Conservation (phyloP, 129 eudicot genomes). For the Escallonia rubra region DNA sequence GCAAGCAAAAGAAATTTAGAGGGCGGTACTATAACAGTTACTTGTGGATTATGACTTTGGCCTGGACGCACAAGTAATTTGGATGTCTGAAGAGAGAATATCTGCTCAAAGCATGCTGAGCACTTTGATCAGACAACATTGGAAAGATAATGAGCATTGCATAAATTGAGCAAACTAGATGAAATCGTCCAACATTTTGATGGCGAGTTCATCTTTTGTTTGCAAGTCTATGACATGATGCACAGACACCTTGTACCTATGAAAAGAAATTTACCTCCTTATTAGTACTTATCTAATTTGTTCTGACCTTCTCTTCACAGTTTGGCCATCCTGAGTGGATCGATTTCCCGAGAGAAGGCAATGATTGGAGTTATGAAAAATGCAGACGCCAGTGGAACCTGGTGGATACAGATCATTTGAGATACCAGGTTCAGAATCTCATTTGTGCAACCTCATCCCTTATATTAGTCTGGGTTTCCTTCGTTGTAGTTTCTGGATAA, state of each 20-base stretch:
- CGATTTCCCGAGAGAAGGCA: conserved; percentile 96
- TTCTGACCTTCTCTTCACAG: conserved; percentile 27
- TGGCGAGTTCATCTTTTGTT: not conserved
- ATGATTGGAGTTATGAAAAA: conserved; percentile 78
- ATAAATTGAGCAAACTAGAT: not conserved
- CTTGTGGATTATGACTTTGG: too few relatives aligned
- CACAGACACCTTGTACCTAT: not conserved
- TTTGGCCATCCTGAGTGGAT: conserved; percentile 99
- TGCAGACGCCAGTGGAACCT: conserved; percentile 98
- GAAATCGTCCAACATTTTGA: not conserved
- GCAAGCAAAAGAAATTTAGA: too few relatives aligned
- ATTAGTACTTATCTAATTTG: conserved; percentile 3
- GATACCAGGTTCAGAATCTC: conserved; percentile 69
- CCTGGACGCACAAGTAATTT: not conserved
- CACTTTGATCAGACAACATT: not conserved
- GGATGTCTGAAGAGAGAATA: not conserved
- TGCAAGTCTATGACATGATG: not conserved
- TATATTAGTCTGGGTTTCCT: not conserved
- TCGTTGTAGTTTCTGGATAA: not conserved
- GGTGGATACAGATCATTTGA: conserved; percentile 75
- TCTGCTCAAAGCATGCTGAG: not conserved
- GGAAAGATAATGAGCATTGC: not conserved
- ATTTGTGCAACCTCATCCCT: not conserved
- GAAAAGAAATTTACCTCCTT: not conserved
- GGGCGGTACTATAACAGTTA: too few relatives aligned